These are phyloP conservation scores for Chytriomyces sp. DNA, from an alignment of 192 early-diverging fungal species.

Conservation along the genomic window DNA sequence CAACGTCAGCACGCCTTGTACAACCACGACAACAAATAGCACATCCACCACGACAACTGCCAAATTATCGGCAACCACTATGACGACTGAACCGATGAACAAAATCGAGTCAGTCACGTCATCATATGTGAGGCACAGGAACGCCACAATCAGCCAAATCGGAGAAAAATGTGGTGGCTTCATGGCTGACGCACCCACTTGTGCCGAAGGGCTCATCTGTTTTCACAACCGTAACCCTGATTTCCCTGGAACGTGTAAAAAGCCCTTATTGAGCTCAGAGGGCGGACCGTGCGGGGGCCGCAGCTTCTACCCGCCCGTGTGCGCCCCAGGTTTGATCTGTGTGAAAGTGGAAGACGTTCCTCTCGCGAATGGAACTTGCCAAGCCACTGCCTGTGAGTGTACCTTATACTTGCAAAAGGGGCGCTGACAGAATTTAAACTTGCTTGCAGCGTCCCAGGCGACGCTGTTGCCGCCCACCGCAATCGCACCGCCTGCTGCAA, in stretches of 20 bases:
- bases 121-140: no score
- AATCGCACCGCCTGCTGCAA: not conserved
- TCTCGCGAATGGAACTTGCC: not conserved
- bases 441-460: not conserved
- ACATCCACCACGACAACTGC: not conserved
- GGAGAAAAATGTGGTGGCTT: constrained; percentile 10
- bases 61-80: not conserved
- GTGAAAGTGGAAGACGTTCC: not conserved
- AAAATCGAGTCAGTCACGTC: no score
- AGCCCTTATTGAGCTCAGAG: not conserved
- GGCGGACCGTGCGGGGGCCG: constrained; percentile 10
- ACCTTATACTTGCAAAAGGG: no score
- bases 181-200: not conserved
- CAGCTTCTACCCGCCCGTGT: not conserved
- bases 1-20: not conserved
- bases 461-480: not conserved
- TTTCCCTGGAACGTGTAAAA: constrained; percentile 8
- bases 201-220: constrained; percentile 9
- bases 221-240: not conserved
- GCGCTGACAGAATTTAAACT: no score
- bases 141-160: not conserved
- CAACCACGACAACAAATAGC: not conserved
- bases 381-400: no score
- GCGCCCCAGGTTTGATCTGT: constrained; percentile 15
- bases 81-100: no score